Base-by-base conservation (phyloP, 2,329 filamentous ascomycete genomes). In the Sporothrix phasma region DNA sequence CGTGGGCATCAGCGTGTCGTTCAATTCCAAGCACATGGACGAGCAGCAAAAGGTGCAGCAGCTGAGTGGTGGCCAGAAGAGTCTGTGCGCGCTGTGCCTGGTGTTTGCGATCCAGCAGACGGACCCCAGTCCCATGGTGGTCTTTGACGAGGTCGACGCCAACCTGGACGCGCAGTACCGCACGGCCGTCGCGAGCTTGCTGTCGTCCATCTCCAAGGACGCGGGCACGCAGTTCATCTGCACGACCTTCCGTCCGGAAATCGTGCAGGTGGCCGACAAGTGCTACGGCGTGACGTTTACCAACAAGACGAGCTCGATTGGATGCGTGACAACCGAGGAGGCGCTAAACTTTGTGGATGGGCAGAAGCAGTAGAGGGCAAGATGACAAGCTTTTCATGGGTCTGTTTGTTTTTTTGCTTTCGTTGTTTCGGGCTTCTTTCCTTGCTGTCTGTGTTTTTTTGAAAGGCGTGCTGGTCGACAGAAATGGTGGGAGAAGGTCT, bases 51-150 rank as follows among this genome's bases (percentile, higher is more conserved):
- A 92, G 67, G 97, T 99, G 71, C 92, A 97, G 76, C 94, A 99
- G 76, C 85, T 99, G 67, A 95, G 90, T 70, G 94, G 94, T 80
- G 94, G 94, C 37, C 94, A 99, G 73, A 99, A 99, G 83, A 96
- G 91, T 92, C 81, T 97, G 67, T 97, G 93, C 75, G 94, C 94
- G 10, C 84, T 99, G n/a, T 95, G 94, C 51, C 85, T 99, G 61
- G 95, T 99, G 69, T 99, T 99, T 74, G 94, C 94, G n/a, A 95
- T 99, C 69, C 94, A 99, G 76, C 90, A 92, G 70, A 96, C 93
- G 66, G 94, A 99, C 74, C 94, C 93, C 10, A 95, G 93, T 51
- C 94, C 94, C 1, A 97, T 99, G 81, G 97, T 99, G 74, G 92
- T 99, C 71, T 99, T 99, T 71, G 94, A 99, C 75, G 94, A 99